Evolutionary conservation across 75 land plant species (phyloP).

Genomic region (Sequoiadendron giganteum): DNA sequence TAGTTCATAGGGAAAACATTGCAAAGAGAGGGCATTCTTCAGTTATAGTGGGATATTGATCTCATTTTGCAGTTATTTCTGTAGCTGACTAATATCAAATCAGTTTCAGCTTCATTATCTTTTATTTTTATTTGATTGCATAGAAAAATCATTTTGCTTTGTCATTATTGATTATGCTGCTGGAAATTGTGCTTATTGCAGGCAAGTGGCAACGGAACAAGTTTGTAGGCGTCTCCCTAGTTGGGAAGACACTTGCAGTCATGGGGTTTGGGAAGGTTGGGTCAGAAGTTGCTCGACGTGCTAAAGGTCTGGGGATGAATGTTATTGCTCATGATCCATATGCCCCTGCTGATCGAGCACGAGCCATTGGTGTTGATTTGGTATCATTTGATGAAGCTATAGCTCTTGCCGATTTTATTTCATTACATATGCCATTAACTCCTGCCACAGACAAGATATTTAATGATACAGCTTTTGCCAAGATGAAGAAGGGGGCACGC

Average conservation of each 20-base stretch:
- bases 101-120: not conserved
- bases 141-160: not conserved
- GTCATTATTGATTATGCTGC: not conserved
- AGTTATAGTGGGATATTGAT: not conserved
- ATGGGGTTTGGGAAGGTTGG: constrained; percentile 82
- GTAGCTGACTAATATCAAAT: not conserved
- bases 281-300: constrained; percentile 69
- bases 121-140: not conserved
- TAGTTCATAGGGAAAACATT: not conserved
- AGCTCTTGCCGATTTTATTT: constrained; percentile 58
- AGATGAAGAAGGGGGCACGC: constrained; percentile 65
- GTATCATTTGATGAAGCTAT: constrained; percentile 68
- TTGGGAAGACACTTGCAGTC: constrained; percentile 59
- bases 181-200: constrained; percentile 14
- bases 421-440: constrained; percentile 69
- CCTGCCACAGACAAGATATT: constrained; percentile 61
- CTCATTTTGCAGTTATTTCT: not conserved
- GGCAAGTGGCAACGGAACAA: constrained; percentile 69
- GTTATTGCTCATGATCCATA: constrained; percentile 74
- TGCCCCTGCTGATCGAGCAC: constrained; percentile 65
- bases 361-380: constrained; percentile 63
- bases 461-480: constrained; percentile 52
- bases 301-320: constrained; percentile 68
- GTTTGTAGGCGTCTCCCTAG: constrained; percentile 64
- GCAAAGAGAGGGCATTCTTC: not conserved